A percentile compares a stretch with the other conserved stretches of the same genome.
Conservation (phyloP, 805 yeast genomes). For the Zygosaccharomyces pseudorouxii region DNA sequence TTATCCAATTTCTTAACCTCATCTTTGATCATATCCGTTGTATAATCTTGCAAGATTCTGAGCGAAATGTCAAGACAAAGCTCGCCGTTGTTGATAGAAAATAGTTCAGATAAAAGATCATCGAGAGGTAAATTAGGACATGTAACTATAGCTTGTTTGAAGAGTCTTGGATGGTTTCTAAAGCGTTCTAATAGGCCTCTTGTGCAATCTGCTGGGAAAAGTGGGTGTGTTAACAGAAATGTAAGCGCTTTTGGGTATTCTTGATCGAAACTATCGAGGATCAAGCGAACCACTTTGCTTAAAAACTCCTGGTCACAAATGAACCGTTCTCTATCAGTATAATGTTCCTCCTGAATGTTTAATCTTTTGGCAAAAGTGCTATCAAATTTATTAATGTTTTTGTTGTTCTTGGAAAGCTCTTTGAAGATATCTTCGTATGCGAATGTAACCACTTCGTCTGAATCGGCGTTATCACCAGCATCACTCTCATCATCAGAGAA, state of each 20-base stretch:
- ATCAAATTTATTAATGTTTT: conserved; percentile 31
- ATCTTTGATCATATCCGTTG: conserved; percentile 53
- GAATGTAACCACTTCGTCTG: conserved; percentile 13
- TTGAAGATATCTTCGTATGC: conserved; percentile 27
- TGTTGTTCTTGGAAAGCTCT: conserved; percentile 21
- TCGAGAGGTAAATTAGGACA: conserved; percentile 62
- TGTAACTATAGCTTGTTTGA: conserved; percentile 78
- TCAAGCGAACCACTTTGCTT: conserved; percentile 40
- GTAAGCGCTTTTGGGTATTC: conserved; percentile 56
- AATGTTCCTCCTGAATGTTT: conserved; percentile 44
- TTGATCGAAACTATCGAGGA: conserved; percentile 35
- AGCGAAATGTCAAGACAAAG: conserved; percentile 63
- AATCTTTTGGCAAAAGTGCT: conserved; percentile 30
- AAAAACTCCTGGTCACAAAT: conserved; percentile 55
- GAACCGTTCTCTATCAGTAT: conserved; percentile 60
- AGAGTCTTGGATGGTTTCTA: conserved; percentile 53
- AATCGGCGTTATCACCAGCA: conserved; percentile 7
- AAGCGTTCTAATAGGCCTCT: conserved; percentile 51
- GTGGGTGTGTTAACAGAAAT: conserved; percentile 80
- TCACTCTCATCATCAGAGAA: conserved; percentile 14
- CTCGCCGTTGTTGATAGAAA: conserved; percentile 52
- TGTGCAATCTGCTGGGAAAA: conserved; percentile 63
- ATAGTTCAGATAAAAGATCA: conserved; percentile 61
- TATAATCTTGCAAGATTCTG: conserved; percentile 62
- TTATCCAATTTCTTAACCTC: conserved; percentile 35